phyloP scores from a whole-genome alignment of 2,329 filamentous ascomycete species.

The Aspergillus unguis region DNA sequence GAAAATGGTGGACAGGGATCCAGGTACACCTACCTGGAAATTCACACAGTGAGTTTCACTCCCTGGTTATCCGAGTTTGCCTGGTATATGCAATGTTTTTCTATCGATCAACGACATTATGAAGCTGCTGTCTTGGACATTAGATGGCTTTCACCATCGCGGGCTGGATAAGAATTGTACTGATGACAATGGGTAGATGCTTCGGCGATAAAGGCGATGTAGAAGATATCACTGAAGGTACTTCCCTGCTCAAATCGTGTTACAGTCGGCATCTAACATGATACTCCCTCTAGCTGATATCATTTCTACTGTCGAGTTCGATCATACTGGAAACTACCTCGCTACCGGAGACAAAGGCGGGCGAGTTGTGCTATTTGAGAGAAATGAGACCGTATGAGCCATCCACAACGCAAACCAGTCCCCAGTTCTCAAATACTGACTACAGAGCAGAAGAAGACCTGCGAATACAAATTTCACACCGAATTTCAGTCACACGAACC shows the following conservation, averaged over 20 bases:
- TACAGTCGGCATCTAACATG: neutral
- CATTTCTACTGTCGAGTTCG: slow-evolving; percentile 53
- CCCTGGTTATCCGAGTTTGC: neutral
- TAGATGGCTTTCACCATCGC: neutral
- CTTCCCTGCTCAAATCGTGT: slow-evolving; percentile 12
- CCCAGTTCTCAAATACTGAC: slow-evolving; percentile 30
- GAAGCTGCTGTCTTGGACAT: neutral
- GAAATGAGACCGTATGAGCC: slow-evolving; percentile 80
- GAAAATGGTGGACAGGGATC: slow-evolving; percentile 91
- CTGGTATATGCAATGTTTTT: neutral
- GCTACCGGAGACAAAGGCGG: slow-evolving; percentile 53
- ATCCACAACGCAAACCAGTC: slow-evolving; percentile 5
- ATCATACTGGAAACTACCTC: slow-evolving; percentile 52
- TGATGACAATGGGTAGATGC: slow-evolving; percentile 61
- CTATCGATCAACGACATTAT: neutral
- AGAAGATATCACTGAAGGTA: slow-evolving; percentile 97
- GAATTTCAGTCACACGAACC: slow-evolving; percentile 99
- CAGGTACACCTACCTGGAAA: slow-evolving; percentile 96
- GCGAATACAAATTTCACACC: slow-evolving; percentile 99
- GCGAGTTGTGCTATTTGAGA: slow-evolving; percentile 53
- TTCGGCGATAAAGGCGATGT: slow-evolving; percentile 99
- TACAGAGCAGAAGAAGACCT: slow-evolving; percentile 84
- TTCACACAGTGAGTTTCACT: slow-evolving; percentile 86
- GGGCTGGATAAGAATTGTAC: neutral
- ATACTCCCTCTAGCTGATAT: slow-evolving; percentile 42